Base-by-base conservation (phyloP, 1,284 basidiomycete species). In the Filobasidium uniguttulatum region DNA sequence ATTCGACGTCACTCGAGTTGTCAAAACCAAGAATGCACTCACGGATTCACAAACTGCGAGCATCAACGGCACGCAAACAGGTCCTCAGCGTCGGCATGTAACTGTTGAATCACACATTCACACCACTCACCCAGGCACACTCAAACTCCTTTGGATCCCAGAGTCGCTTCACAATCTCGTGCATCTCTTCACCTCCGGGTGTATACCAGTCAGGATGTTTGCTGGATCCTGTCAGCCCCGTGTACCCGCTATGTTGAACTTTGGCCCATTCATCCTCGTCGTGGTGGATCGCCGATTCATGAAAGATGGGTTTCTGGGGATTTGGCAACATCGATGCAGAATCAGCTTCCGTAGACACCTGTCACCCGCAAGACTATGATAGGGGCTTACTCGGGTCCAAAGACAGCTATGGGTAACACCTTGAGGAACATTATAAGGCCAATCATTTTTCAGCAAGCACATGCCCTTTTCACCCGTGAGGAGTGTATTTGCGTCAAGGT, bases 111-210 rank as follows among this genome's bases (percentile, higher is more conserved):
- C 7, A 43, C 6, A 20, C 40, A 23, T n/a, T 15, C n/a, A 17
- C 28, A 20, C 12, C 22, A 57, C 60, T 59, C 48, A 63, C 60
- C 64, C 64, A 70, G n/a, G 66, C 44, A 56, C 66, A 68, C 52
- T 70, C 68, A 59, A 61, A 70, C 1, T 66, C 66, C 17, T 63
- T 50, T 52, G 59, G 57, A 49, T 64, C 61, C 64, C 66, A 70
- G 22, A 70, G 47, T 6, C 50, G 61, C 29, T 55, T 55, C 10
- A 68, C 66, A 64, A 68, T 67, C 46, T 56, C 56, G 8, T 59
- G 62, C 15, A 70, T 62, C 50, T 68, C 62, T 22, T 58, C 37
- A 1, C 68, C 53, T 8, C 53, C 53, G 25, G 48, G 40, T 26
- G 53, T 55, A 36, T 40, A 55, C 53, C 53, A 52, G 19, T 50